Evolutionary conservation across 225 moss, liverwort and hornwort species (phyloP).

Genomic region (Lunularia cruciata): DNA sequence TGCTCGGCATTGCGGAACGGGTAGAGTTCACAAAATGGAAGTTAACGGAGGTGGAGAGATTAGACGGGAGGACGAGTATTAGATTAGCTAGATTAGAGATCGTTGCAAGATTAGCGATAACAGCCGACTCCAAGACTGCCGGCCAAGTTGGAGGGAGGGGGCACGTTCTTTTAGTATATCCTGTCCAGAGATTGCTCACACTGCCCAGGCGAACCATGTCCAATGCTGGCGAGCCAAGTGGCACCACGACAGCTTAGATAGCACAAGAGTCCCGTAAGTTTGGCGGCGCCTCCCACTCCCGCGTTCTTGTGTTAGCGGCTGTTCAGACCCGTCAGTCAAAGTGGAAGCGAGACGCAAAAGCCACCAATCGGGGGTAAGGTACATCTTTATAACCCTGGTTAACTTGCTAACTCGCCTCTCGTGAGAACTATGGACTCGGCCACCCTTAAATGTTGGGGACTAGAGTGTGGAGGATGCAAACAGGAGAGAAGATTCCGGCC

Average conservation of each 20-base stretch:
- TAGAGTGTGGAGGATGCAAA: not conserved
- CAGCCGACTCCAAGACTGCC: not conserved
- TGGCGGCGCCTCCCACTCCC: constrained; percentile 1
- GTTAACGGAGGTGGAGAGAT: no score
- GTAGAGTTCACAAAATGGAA: no score
- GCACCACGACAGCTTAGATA: not conserved
- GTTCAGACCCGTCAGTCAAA: not conserved
- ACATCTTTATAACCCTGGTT: not conserved
- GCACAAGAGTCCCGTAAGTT: not conserved
- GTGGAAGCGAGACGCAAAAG: not conserved
- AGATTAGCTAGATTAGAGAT: no score
- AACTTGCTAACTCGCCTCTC: not conserved
- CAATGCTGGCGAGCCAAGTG: not conserved
- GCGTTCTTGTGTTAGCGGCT: not conserved
- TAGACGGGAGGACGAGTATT: no score
- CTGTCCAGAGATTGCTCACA: not conserved
- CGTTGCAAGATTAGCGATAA: not conserved
- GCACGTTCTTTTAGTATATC: not conserved
- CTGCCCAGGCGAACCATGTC: not conserved
- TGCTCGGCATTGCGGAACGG: no score
- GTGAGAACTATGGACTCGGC: not conserved
- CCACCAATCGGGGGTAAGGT: not conserved
- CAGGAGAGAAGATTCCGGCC: not conserved
- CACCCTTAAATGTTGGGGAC: not conserved
- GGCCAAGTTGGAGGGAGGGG: not conserved